Evolutionary conservation across 345 rosid species (phyloP), one percentile per base, ranked within the genome.

Genomic region (Hypericum perforatum): DNA sequence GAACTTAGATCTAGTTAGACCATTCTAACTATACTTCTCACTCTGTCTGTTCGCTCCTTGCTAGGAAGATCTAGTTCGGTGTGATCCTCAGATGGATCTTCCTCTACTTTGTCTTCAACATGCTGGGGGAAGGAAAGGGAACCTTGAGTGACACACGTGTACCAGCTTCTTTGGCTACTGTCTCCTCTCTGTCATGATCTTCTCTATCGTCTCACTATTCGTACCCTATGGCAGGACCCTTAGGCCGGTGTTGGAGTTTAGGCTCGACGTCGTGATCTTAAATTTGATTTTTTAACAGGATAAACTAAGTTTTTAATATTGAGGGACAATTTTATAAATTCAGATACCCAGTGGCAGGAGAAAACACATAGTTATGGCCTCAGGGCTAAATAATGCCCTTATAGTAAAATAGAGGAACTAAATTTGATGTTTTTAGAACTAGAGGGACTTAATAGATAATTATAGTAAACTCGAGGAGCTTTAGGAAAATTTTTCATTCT

Each of bases 41-140:
- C 76, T 92, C 42, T 82, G 97, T 71, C 60, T 89, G 6, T 89
- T 84, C 65, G 57, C 62, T 92, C 10, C 89, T 92, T 41, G 90
- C 94, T 0, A 94, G 97, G 4, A 92, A 92, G 66, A 86, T 85
- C 73, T 95, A 88, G 37, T 92, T 85, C 52, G 95, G 98, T 0
- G 89, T 88, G 7, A 82, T 92, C 54, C 72, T 92, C 0, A 97
- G 98, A 5, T 92, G 98, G 98, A 82, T 88, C 57, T 92, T 92
- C 56, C 60, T 92, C 0, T 92, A 92, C 61, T 72, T 82, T 0
- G 97, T 92, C 6, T 89, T 85, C 51, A 92, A 92, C 69, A 89
- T 92, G 97, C 67, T 92, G 45, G 98, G 2, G 98, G 97, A 44
- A 61, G 89, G 8, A 84, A 84, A 22, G 97, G 98, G 45, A 83